phyloP scores from a whole-genome alignment of 2,329 filamentous ascomycete species.

The Penicillium sp. region DNA sequence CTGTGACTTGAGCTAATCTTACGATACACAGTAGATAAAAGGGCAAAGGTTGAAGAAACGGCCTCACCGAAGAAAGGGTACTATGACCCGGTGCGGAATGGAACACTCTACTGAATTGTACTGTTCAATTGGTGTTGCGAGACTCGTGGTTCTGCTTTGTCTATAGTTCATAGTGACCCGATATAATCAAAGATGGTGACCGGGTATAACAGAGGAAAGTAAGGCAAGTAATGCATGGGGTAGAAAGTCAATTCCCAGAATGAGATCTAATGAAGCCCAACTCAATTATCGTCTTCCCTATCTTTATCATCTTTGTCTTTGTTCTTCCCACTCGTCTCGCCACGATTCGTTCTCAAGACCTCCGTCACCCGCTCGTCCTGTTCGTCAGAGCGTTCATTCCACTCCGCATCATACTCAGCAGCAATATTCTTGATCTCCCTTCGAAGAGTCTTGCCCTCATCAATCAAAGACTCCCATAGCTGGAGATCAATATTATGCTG shows the following conservation, averaged over 20 bases:
- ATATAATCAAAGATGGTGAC: constrained; percentile 2
- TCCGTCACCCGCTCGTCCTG: constrained; percentile 64
- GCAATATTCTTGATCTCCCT: constrained; percentile 81
- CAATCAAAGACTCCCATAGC: constrained; percentile 77
- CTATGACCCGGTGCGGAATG: constrained; percentile 49
- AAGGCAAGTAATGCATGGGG: constrained; percentile 12
- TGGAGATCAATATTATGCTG: constrained; percentile 73
- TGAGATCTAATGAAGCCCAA: constrained; percentile 11
- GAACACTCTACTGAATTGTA: constrained; percentile 29
- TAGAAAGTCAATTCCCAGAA: constrained; percentile 1
- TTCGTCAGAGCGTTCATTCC: constrained; percentile 78
- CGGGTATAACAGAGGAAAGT: not conserved
- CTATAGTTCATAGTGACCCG: constrained; percentile 4
- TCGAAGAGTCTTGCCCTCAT: constrained; percentile 77
- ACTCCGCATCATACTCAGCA: constrained; percentile 86
- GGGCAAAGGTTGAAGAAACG: constrained; percentile 27
- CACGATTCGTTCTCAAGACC: constrained; percentile 56
- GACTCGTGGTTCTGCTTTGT: constrained; percentile 6
- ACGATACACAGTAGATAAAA: constrained; percentile 27
- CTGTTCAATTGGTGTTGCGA: not conserved
- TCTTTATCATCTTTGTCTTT: constrained; percentile 32
- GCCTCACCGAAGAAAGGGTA: constrained; percentile 39
- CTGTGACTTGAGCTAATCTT: constrained; percentile 8
- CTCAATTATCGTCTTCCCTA: constrained; percentile 35
- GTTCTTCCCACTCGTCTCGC: constrained; percentile 41